Percentiles rank a stretch among this genome's conserved stretches.
phyloP scores from a whole-genome alignment of 148 eudicot genomes.

The Vaccinium myrtillus region DNA sequence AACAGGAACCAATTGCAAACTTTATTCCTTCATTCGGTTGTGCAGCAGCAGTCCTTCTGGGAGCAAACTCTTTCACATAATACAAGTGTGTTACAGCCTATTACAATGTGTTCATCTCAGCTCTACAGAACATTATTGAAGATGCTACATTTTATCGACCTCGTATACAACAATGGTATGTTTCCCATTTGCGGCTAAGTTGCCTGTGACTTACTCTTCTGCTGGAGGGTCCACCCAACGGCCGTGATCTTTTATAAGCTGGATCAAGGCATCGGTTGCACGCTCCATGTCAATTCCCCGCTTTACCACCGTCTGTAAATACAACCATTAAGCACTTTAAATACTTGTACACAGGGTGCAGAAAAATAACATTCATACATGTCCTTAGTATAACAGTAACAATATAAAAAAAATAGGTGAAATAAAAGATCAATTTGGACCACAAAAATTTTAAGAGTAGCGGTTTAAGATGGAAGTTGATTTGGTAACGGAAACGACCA shows the following conservation, averaged over 20 bases:
- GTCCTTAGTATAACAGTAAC: neutral
- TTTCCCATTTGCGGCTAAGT: neutral
- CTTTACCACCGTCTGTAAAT: slow-evolving; percentile 75
- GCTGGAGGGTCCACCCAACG: slow-evolving; percentile 97
- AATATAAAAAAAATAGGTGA: neutral
- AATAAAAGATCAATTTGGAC: neutral
- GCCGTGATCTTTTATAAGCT: slow-evolving; percentile 87
- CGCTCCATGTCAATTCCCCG: slow-evolving; percentile 87
- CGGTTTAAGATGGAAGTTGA: neutral
- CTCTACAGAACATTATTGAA: neutral
- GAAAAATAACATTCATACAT: neutral
- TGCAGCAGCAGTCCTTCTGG: neutral
- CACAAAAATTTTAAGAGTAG: neutral
- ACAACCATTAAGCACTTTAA: neutral
- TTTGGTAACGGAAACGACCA: neutral
- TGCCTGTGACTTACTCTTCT: slow-evolving; percentile 50
- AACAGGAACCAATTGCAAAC: neutral
- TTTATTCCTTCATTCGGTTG: neutral
- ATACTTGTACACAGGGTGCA: neutral
- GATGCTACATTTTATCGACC: neutral
- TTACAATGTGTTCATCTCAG: neutral
- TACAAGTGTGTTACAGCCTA: neutral
- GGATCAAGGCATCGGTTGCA: slow-evolving; percentile 91
- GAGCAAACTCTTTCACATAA: neutral
- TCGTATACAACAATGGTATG: neutral